Base-by-base conservation (phyloP, 2,329 filamentous ascomycete species). In the Botrytis cinerea region DNA sequence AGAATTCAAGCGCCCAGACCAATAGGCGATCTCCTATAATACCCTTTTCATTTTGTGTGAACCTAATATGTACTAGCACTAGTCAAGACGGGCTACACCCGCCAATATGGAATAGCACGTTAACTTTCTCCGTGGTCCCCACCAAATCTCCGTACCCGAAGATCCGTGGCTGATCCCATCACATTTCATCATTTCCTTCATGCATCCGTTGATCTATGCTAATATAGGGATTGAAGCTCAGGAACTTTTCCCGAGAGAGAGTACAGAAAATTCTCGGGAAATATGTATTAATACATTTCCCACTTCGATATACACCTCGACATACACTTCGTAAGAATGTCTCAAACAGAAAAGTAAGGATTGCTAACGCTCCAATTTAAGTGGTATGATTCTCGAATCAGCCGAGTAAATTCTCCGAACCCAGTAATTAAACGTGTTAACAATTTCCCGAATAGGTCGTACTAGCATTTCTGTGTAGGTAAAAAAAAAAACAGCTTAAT, bases 1-100 rank as follows among this genome's bases (percentile, higher is more conserved):
- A 45, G 12, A 16, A 32, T 7, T 2, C 22, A 57, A 16, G 35
- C 16, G 25, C 35, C 66, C 35, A 57, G 43, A 20, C 16, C 12
- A 18, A 1, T 68, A 68, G 48, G 18, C 66, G 48, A 69, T 69
- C 38, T 57, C 66, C 66, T 67, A 28, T n/a, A 32, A 32, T 35
- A 10, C 18, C 1, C 7, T 54, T 4, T 54, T 10, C 25, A 28
- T 43, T 20, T 6, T 38, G 22, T 35, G 35, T 43, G 18, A n/a
- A 16, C 12, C 9, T 10, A 10, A 51, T 25, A 28, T 68, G 46
- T 22, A 18, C 25, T 35, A 40, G 64, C 66, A 68, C 48, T 57
- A 57, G 25, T 38, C 66, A 25, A 28, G 66, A 57, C 45, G 35
- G 18, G 66, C 1, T 32, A 22, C 28, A 40, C 4, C 32, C 35